Conservation (phyloP, 176 grass and related monocot genomes). For the Rhipidocladum racemiflorum region DNA sequence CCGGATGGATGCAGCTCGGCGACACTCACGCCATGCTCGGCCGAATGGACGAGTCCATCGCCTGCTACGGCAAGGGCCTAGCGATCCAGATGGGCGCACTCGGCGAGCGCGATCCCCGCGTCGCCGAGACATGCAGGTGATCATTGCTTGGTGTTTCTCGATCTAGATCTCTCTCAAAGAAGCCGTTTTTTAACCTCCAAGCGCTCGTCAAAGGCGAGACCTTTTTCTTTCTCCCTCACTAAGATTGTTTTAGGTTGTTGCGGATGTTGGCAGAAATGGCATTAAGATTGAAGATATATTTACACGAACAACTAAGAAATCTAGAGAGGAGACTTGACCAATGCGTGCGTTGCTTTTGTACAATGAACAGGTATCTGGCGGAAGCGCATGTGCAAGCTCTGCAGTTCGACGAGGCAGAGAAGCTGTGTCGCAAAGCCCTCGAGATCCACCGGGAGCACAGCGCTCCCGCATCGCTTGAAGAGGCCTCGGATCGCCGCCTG, state of each 20-base stretch:
- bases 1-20: slow-evolving; percentile 98
- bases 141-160: not conserved
- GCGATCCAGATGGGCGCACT: slow-evolving; percentile 95
- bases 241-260: not conserved
- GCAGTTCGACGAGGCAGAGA: slow-evolving; percentile 94
- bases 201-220: not conserved
- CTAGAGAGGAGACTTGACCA: not conserved
- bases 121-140: slow-evolving; percentile 88
- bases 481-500: slow-evolving; percentile 87
- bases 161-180: slow-evolving; percentile 35
- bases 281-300: not conserved
- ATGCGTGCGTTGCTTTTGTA: not conserved
- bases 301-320: not conserved
- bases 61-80: slow-evolving; percentile 86
- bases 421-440: slow-evolving; percentile 70
- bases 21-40: slow-evolving; percentile 97
- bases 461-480: slow-evolving; percentile 74
- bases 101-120: slow-evolving; percentile 75
- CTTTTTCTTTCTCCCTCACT: too few relatives aligned
- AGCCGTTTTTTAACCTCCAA: not conserved
- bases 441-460: slow-evolving; percentile 97
- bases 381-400: slow-evolving; percentile 94
- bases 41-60: slow-evolving; percentile 85
- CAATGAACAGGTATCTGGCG: slow-evolving; percentile 68
- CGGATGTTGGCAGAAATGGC: slow-evolving; percentile 1